Evolutionary conservation across 495 filamentous ascomycete genomes (phyloP), one percentile per base, ranked within the genome.

Genomic region (Penicillium goetzii): DNA sequence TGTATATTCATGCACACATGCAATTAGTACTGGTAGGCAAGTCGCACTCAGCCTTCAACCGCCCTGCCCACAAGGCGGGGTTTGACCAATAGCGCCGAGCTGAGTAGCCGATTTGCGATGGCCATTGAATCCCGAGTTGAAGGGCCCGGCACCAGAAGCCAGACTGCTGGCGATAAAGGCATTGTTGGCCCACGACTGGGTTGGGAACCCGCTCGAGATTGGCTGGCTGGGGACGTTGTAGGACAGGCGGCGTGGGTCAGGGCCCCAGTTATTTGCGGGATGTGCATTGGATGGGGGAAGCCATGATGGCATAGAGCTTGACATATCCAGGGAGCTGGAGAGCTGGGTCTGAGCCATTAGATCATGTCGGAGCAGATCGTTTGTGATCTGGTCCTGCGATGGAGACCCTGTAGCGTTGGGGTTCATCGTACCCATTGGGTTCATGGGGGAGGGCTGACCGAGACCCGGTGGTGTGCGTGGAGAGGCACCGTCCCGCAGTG

Each of bases 21-120:
- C n/a, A 23, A 32, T 52, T 52, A 3, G n/a, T 36, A 30, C 30
- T 23, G 32, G 19, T 59, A 23, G 58, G 6, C 14, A 11, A 59
- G 9, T 49, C 5, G 28, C 45, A 26, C 12, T 23, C 33, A 7
- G 4, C 32, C 36, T 5, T 15, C 80, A 84, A 49, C 81, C 80
- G 40, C 76, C 79, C 56, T 84, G 81, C 28, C 80, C 82, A 54
- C 76, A 81, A 23, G 76, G 80, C 17, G 81, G 78, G 32, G 76
- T 83, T 51, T 81, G 77, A 7, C 78, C 80, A 41, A 81, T 76
- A 38, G 78, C 74, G n/a, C 77, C 78, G 43, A 78, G 75, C 36
- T 75, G 78, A 4, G 75, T 68, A 2, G 68, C 56, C 11, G 72
- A 56, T 57, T 72, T 79, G 64, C 76, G 78, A 28, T 59, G 60